Conservation (phyloP, 257 asterid species). For the Lycium ferocissimum region DNA sequence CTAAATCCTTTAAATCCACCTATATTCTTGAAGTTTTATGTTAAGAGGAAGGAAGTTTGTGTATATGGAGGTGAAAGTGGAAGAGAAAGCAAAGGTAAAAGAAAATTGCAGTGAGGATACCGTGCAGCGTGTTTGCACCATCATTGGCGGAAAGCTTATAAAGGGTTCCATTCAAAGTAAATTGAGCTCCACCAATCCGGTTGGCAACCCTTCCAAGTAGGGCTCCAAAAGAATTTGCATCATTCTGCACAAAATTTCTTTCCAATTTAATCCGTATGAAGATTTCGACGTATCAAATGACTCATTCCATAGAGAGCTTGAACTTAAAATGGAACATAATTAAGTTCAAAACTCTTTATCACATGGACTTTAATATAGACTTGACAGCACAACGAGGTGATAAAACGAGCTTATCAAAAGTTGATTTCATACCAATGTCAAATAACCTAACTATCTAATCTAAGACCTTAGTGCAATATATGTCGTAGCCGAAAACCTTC, state of each 20-base stretch:
- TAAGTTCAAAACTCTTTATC: background rate
- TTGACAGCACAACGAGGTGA: too few relatives aligned
- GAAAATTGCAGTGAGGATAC: conserved; percentile 18
- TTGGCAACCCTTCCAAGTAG: conserved; percentile 45
- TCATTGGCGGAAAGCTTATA: conserved; percentile 40
- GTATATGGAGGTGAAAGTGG: background rate
- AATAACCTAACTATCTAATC: background rate
- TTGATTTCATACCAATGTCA: background rate
- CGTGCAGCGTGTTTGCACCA: conserved; percentile 37
- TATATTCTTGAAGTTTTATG: conserved; percentile 28
- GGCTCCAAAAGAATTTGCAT: conserved; percentile 38
- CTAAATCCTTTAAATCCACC: conserved; percentile 34
- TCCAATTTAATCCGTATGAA: background rate
- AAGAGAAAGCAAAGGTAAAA: background rate
- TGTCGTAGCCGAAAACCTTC: background rate
- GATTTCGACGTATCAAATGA: background rate
- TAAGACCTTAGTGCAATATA: background rate
- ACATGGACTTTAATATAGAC: too few relatives aligned
- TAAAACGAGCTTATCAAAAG: background rate
- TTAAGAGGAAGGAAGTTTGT: background rate
- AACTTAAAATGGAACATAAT: background rate
- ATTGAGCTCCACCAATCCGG: conserved; percentile 40
- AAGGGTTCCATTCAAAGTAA: conserved; percentile 33
- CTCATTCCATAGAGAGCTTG: background rate
- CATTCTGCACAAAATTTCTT: conserved; percentile 25